Evolutionary conservation across 495 filamentous ascomycete species (phyloP).

Genomic region (Trichocladium antarcticum): DNA sequence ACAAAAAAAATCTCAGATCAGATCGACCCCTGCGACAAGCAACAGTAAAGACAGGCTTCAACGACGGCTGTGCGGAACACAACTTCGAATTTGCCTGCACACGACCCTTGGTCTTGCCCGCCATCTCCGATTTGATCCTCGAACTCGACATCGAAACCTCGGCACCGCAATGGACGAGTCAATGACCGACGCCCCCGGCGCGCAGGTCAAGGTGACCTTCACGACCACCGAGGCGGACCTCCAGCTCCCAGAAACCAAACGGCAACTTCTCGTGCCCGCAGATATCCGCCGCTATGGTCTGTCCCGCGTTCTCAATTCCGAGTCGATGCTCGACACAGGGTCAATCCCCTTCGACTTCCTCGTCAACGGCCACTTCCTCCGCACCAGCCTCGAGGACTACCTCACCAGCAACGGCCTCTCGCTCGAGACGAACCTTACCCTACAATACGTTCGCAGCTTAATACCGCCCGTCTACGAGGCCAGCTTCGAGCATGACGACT

Average conservation of each 20-base stretch:
- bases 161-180: constrained; percentile 20
- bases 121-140: background rate
- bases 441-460: constrained; percentile 87
- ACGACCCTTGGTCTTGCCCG: background rate
- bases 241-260: constrained; percentile 44
- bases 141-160: background rate
- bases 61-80: background rate
- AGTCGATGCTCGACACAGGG: constrained; percentile 62
- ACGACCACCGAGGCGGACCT: constrained; percentile 46
- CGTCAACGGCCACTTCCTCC: constrained; percentile 80
- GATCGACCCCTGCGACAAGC: constrained; percentile 6
- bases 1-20: constrained; percentile 19
- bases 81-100: background rate
- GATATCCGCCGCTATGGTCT: constrained; percentile 82
- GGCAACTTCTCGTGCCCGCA: constrained; percentile 47
- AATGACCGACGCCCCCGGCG: constrained; percentile 17
- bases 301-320: constrained; percentile 83
- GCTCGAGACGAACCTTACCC: constrained; percentile 68
- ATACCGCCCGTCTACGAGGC: constrained; percentile 78
- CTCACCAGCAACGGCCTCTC: constrained; percentile 76
- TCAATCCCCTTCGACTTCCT: constrained; percentile 94
- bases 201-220: constrained; percentile 45
- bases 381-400: constrained; percentile 80
- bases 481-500: constrained; percentile 91
- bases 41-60: background rate